Evolutionary conservation across 1,139 yeast species (phyloP).

Genomic region (Yamadazyma sp.): DNA sequence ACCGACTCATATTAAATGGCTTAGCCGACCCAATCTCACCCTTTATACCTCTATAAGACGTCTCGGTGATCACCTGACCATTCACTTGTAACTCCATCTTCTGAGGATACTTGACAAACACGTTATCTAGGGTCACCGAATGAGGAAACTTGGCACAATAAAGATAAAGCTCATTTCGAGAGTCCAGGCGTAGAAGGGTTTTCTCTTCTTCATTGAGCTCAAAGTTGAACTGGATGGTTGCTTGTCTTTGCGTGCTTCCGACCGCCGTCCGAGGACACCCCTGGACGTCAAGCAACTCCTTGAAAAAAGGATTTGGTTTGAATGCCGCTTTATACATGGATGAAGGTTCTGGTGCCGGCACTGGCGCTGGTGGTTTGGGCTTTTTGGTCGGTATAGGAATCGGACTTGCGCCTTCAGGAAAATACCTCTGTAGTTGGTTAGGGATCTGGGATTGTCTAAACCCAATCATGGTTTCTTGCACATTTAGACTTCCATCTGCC

Average conservation of each 20-base stretch:
- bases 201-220: not conserved
- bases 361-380: too few species aligned
- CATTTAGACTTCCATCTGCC: conserved; percentile 4
- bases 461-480: not conserved
- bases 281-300: conserved; percentile 41
- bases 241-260: not conserved
- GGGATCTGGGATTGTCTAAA: not conserved
- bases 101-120: conserved; percentile 53
- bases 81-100: conserved; percentile 60
- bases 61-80: conserved; percentile 40
- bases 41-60: conserved; percentile 54
- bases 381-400: too few species aligned
- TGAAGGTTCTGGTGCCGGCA: too few species aligned
- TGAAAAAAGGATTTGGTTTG: conserved; percentile 53
- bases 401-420: conserved; percentile 1
- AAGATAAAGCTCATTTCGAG: conserved; percentile 18
- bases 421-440: not conserved
- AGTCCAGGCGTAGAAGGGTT: conserved; percentile 4
- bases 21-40: conserved; percentile 61
- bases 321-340: conserved; percentile 15
- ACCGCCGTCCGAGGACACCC: conserved; percentile 36
- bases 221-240: not conserved
- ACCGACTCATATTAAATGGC: conserved; percentile 62
- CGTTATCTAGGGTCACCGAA: conserved; percentile 14
- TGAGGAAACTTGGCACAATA: conserved; percentile 1